Base-by-base conservation (phyloP, 2,329 filamentous ascomycete species). In the Ceratocystis ficicola region DNA sequence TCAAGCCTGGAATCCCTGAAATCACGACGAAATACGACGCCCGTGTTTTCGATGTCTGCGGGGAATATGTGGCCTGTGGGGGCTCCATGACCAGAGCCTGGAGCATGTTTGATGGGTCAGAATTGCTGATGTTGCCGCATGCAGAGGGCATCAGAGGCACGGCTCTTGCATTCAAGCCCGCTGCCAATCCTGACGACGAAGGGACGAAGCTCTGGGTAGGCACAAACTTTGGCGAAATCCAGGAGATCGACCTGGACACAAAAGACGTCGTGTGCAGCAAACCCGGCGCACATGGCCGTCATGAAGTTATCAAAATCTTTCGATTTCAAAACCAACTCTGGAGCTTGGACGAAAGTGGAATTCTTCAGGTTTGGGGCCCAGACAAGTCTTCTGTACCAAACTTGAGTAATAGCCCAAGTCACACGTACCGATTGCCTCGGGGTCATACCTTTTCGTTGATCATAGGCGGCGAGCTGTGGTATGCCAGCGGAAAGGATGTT, bases 311-410 rank as follows among this genome's bases (percentile, higher is more conserved):
- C 69, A 90, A 86, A 71, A 95, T 99, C 52, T 88, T 90, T 72
- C 85, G 94, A 48, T 88, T 95, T 74, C 87, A 85, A 69, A 90
- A 90, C 70, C 89, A 96, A 72, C 83, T 99, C 73, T 99, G 94
- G 94, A 92, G 92, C 0, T 75, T 99, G 61, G 94, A 97, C 73
- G 92, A 96, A 69, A 85, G 88, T 60, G 94, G 94, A 10, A 89
- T 88, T 59, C 77, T 99, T 15, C 86, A 90, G 70, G 83, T 97
- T 4, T 99, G 94, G 94, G 86, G 84, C 1, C 86, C 92, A 3
- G 89, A 91, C 71, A 76, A 76, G 59, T 83, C 83, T 5, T 86
- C 88, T 0, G 81, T 86, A 32, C 91, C 92, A 1, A 93, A 85
- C 68, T 76, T 97, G 36, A 82, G 85, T 66, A 84, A 85, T 66